phyloP scores from a whole-genome alignment of 1,284 basidiomycete species.

The Leccinum solheimii region DNA sequence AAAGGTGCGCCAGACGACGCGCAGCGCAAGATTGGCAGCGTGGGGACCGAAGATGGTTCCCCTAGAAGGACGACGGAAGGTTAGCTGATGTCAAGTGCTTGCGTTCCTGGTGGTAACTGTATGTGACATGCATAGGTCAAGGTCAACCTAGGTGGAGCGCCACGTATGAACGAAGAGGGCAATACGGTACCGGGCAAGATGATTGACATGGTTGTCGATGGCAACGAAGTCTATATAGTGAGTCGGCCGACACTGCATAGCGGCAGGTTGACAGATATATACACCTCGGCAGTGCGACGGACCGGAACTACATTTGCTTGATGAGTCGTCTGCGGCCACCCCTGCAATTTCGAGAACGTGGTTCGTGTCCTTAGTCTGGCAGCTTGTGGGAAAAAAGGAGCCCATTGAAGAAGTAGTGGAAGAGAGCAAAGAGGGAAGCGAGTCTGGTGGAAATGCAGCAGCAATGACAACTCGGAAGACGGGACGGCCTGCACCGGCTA shows the following conservation, averaged over 20 bases:
- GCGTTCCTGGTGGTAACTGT: slow-evolving; percentile 4
- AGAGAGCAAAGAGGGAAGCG: slow-evolving; percentile 22
- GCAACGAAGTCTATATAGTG: slow-evolving; percentile 69
- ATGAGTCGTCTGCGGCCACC: slow-evolving; percentile 46
- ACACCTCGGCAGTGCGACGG: slow-evolving; percentile 42
- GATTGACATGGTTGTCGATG: slow-evolving; percentile 80
- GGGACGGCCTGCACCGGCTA: slow-evolving; percentile 35
- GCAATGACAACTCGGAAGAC: slow-evolving; percentile 36
- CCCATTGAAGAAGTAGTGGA: neutral
- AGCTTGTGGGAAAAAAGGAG: slow-evolving; percentile 28
- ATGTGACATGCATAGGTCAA: slow-evolving; percentile 51
- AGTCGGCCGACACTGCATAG: slow-evolving; percentile 35
- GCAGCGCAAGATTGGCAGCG: slow-evolving; percentile 65
- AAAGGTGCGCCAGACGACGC: slow-evolving; percentile 67
- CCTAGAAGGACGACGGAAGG: slow-evolving; percentile 64
- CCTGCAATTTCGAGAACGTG: slow-evolving; percentile 54
- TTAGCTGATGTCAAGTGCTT: slow-evolving; percentile 29
- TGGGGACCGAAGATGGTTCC: slow-evolving; percentile 74
- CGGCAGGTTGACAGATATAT: slow-evolving; percentile 13
- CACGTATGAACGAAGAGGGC: slow-evolving; percentile 55
- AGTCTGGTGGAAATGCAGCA: slow-evolving; percentile 38
- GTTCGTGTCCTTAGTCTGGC: slow-evolving; percentile 45
- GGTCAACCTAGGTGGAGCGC: slow-evolving; percentile 61
- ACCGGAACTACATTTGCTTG: slow-evolving; percentile 53
- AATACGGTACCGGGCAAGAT: slow-evolving; percentile 48